Evolutionary conservation across 148 eudicot species (phyloP).

Genomic region (Simmondsia chinensis): DNA sequence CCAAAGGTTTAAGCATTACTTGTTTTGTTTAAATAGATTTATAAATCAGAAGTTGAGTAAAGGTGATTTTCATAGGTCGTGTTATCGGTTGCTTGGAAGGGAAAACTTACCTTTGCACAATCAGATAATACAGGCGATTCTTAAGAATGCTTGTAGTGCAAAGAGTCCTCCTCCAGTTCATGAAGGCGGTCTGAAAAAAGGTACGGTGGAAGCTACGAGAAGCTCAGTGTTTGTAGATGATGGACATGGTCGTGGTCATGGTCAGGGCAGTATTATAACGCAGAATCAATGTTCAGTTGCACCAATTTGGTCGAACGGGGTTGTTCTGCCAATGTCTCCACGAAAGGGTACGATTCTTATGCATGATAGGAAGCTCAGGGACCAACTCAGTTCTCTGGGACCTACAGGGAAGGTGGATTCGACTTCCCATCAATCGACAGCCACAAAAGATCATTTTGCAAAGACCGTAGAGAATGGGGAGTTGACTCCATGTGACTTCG

Average conservation of each 20-base stretch:
- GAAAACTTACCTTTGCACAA: conserved; percentile 52
- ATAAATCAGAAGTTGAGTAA: conserved; percentile 42
- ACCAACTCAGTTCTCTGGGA: conserved; percentile 47
- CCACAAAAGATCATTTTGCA: conserved; percentile 24
- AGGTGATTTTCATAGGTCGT: conserved; percentile 40
- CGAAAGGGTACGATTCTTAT: conserved; percentile 32
- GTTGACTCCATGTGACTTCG: conserved; percentile 30
- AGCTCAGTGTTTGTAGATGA: conserved; percentile 18
- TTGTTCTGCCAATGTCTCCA: conserved; percentile 29
- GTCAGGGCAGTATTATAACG: conserved; percentile 10
- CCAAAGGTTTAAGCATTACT: conserved; percentile 45
- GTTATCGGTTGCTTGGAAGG: conserved; percentile 41
- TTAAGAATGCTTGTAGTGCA: conserved; percentile 41
- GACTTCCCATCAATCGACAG: conserved; percentile 21
- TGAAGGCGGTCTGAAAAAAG: conserved; percentile 28
- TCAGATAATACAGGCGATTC: conserved; percentile 40
- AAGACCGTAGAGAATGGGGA: conserved; percentile 32
- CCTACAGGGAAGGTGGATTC: conserved; percentile 36
- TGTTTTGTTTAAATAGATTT: conserved; percentile 30
- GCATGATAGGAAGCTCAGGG: conserved; percentile 36
- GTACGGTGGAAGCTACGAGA: conserved; percentile 12
- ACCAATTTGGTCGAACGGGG: conserved; percentile 40
- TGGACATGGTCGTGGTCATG: too few relatives aligned
- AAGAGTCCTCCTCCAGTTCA: conserved; percentile 29
- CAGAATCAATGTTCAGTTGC: conserved; percentile 26